Percentiles rank a stretch among this genome's conserved stretches.
Evolutionary conservation across 2,329 filamentous ascomycete species (phyloP).

Genomic region (Leptographium lundbergii): DNA sequence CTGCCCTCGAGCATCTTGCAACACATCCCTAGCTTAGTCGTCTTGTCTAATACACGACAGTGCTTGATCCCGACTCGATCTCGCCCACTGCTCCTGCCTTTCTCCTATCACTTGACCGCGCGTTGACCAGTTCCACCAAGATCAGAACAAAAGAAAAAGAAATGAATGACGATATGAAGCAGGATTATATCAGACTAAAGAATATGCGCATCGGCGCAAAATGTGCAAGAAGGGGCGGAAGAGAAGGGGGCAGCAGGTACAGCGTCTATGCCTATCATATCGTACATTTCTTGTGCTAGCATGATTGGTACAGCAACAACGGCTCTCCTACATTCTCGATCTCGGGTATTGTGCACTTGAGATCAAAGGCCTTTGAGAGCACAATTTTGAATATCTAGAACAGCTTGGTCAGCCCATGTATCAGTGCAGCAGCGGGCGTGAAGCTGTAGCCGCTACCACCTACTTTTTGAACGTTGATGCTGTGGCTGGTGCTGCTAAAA

Average conservation of each 20-base stretch:
- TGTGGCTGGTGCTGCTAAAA: conserved; percentile 97
- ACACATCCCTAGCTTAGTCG: background rate
- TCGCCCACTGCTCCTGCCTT: background rate
- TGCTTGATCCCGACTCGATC: background rate
- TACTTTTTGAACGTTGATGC: conserved; percentile 98
- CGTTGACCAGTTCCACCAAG: background rate
- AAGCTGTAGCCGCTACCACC: conserved; percentile 7
- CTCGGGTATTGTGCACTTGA: conserved; percentile 97
- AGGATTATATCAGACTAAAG: background rate
- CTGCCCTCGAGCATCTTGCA: background rate
- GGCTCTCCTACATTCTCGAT: conserved; percentile 98
- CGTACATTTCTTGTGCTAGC: conserved; percentile 16
- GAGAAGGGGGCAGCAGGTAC: background rate
- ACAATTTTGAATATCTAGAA: conserved; percentile 97
- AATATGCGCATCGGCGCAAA: background rate
- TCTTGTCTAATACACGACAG: background rate
- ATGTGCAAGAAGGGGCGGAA: background rate
- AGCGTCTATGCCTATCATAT: background rate
- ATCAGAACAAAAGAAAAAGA: conserved; percentile 1
- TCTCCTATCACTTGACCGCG: background rate
- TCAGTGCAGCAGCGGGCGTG: background rate
- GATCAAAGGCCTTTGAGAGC: conserved; percentile 92
- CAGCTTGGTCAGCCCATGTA: conserved; percentile 2
- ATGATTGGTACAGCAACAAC: conserved; percentile 74
- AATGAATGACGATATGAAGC: background rate